Conservation (phyloP, 345 rosid species). For the Moricandia moricandioides region DNA sequence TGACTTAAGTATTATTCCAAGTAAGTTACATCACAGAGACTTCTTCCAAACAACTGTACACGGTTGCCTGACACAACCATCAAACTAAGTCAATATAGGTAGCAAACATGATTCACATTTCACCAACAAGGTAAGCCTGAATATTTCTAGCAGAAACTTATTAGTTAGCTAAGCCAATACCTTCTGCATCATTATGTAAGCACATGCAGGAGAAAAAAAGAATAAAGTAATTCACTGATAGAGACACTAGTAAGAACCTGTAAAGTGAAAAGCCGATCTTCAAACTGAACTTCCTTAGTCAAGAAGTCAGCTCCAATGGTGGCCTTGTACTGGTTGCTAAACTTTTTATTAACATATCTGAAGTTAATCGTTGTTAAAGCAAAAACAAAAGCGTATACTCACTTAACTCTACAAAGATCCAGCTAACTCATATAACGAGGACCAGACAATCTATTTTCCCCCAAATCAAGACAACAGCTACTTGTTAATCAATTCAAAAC, state of each 20-base stretch:
- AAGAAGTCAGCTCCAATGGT: slow-evolving; percentile 96
- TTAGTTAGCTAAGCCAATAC: background rate
- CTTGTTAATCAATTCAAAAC: background rate
- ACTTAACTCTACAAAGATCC: background rate
- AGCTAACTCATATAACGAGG: background rate
- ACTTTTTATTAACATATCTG: slow-evolving; percentile 91
- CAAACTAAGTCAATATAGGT: background rate
- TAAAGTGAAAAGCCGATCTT: slow-evolving; percentile 90
- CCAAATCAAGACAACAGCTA: background rate
- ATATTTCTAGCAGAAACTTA: background rate
- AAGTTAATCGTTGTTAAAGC: slow-evolving; percentile 32
- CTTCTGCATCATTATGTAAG: background rate
- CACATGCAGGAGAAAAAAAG: background rate
- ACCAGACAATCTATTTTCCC: background rate
- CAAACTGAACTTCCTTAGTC: slow-evolving; percentile 90
- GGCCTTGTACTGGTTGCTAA: slow-evolving; percentile 93
- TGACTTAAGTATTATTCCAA: background rate
- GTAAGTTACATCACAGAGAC: background rate
- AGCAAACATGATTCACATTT: no score
- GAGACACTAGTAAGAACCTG: slow-evolving; percentile 51
- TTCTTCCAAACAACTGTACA: background rate
- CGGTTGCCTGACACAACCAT: background rate
- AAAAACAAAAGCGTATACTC: slow-evolving; percentile 12
- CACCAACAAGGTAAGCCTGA: no score
- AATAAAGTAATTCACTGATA: background rate